Conservation (phyloP, 2,329 filamentous ascomycete genomes). For the Dactylellina leptospora region DNA sequence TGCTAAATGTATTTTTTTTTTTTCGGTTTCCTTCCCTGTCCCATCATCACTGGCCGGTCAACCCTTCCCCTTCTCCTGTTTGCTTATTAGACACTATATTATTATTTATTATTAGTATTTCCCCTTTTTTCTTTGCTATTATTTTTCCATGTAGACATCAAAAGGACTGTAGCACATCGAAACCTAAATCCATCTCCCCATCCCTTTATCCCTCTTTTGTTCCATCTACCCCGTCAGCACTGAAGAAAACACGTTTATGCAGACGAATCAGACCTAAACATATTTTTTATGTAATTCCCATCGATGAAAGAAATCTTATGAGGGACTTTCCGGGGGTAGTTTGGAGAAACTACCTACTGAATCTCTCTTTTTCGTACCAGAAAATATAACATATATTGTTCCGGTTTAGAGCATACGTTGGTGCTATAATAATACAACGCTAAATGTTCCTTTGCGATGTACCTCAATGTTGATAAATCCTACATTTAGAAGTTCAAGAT, state of each 20-base stretch:
- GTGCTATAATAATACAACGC: too few relatives aligned
- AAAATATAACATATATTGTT: neutral
- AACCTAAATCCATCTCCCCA: neutral
- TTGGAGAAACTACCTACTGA: neutral
- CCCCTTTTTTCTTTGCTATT: too few relatives aligned
- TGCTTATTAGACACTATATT: constrained; percentile 30
- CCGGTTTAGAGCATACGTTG: neutral
- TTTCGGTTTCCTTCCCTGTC: constrained; percentile 29
- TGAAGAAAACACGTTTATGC: constrained; percentile 12
- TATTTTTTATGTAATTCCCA: constrained; percentile 43
- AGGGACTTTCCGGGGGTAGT: neutral
- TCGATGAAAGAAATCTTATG: neutral
- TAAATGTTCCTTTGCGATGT: too few relatives aligned
- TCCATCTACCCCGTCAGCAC: neutral
- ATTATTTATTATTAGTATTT: constrained; percentile 26
- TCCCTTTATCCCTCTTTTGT: neutral
- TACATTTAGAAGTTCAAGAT: too few relatives aligned
- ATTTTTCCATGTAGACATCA: constrained; percentile 52
- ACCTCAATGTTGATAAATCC: too few relatives aligned
- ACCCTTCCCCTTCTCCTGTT: constrained; percentile 40
- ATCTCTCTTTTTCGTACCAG: neutral
- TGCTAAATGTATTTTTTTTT: too few relatives aligned
- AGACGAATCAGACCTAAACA: neutral
- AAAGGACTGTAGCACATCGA: constrained; percentile 43
- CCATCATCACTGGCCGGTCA: too few relatives aligned